Percentiles rank a stretch among this genome's conserved stretches.
phyloP scores from a whole-genome alignment of 306 rosid species.

The Rosa chinensis region DNA sequence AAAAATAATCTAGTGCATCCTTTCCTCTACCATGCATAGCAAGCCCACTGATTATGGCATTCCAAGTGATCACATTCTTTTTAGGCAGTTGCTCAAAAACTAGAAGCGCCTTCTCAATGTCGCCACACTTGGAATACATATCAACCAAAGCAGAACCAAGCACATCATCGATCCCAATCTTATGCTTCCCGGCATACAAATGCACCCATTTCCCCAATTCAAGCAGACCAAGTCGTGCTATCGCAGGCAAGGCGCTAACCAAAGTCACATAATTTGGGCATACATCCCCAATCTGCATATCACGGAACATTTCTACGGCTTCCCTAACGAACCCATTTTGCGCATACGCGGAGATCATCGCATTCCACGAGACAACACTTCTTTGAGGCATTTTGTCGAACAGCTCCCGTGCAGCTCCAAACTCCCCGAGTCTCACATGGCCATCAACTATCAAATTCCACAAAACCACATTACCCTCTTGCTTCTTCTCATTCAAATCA shows the following conservation, averaged over 20 bases:
- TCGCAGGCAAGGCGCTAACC: constrained; percentile 67
- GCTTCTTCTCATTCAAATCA: constrained; percentile 36
- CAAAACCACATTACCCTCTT: constrained; percentile 62
- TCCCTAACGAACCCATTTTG: constrained; percentile 62
- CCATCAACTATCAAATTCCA: constrained; percentile 74
- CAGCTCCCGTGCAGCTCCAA: constrained; percentile 44
- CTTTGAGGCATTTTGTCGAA: constrained; percentile 61
- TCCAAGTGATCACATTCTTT: constrained; percentile 66
- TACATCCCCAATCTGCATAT: constrained; percentile 53
- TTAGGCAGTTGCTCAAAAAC: constrained; percentile 62
- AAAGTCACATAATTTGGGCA: constrained; percentile 66
- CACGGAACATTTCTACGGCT: constrained; percentile 54
- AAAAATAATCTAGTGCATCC: constrained; percentile 43
- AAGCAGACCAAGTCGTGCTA: constrained; percentile 65
- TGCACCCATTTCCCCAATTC: constrained; percentile 81
- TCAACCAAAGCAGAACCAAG: constrained; percentile 80
- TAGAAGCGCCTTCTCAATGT: constrained; percentile 72
- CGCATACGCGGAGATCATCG: constrained; percentile 66
- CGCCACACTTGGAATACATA: constrained; percentile 75
- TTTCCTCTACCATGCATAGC: constrained; percentile 72
- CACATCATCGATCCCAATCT: constrained; percentile 49
- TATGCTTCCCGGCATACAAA: constrained; percentile 56
- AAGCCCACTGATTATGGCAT: constrained; percentile 58
- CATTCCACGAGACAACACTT: constrained; percentile 82
- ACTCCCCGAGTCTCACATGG: constrained; percentile 51